phyloP scores from a whole-genome alignment of 129 eudicot genomes.

The Centaurea solstitialis region DNA sequence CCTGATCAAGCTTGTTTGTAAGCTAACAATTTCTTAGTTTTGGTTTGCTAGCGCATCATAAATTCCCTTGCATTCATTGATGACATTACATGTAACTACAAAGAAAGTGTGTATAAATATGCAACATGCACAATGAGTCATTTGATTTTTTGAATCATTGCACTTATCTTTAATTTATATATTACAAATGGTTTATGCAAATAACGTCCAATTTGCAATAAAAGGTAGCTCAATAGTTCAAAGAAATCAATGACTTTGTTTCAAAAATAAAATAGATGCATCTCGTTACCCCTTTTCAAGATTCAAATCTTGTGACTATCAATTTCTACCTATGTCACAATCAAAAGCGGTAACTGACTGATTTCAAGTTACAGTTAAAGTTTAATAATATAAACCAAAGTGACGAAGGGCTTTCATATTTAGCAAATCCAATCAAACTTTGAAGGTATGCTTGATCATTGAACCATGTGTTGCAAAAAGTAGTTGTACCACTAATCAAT shows the following conservation, averaged over 20 bases:
- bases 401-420: neutral
- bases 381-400: neutral
- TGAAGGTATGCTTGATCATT: neutral
- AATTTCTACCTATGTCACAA: conserved; percentile 73
- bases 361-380: neutral
- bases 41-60: conserved; percentile 86
- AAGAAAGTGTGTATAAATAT: neutral
- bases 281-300: conserved; percentile 81
- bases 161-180: neutral
- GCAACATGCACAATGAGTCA: neutral
- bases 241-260: neutral
- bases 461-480: conserved; percentile 12
- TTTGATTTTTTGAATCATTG: no score
- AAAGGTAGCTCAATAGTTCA: neutral
- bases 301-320: conserved; percentile 91
- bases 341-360: neutral
- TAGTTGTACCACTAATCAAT: conserved; percentile 1
- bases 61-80: conserved; percentile 66
- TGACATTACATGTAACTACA: neutral
- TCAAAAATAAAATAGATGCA: neutral
- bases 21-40: no score
- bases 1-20: no score
- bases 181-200: neutral
- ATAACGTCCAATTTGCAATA: neutral
- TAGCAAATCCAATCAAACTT: neutral